Percentiles rank a stretch among this genome's conserved stretches.
These are phyloP conservation scores for Theileria orientalis DNA, from an alignment of 169 alveolate species.

Conservation along the genomic window DNA sequence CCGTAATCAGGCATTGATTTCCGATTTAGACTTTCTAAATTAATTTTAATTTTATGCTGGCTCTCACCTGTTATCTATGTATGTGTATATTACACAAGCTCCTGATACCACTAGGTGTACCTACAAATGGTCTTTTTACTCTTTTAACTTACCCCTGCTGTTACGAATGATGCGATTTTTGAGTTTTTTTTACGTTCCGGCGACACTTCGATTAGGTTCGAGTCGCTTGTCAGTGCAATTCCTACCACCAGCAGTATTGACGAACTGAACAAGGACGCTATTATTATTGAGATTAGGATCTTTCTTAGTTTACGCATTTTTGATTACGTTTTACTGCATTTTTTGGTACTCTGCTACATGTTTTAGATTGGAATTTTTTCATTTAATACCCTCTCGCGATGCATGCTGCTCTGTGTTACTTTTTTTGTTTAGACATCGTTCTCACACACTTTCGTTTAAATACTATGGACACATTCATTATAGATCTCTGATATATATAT, in stretches of 20 bases:
- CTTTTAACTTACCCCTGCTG: conserved; percentile 44
- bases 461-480: too few species aligned
- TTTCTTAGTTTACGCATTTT: conserved; percentile 6
- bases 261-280: conserved; percentile 23
- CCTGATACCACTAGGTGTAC: conserved; percentile 13
- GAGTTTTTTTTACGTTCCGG: conserved; percentile 27
- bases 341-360: neutral
- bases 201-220: conserved; percentile 27
- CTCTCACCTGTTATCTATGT: conserved; percentile 22
- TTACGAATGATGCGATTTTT: conserved; percentile 51
- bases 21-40: too few species aligned
- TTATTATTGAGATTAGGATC: conserved; percentile 21
- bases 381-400: conserved; percentile 2
- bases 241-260: conserved; percentile 41
- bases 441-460: too few species aligned
- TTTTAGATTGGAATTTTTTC: neutral
- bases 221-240: conserved; percentile 18
- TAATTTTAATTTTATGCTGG: neutral
- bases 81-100: conserved; percentile 29
- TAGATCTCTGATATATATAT: too few species aligned
- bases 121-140: neutral
- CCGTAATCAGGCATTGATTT: too few species aligned
- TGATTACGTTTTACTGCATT: neutral
- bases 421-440: too few species aligned
- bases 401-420: conserved; percentile 22